Evolutionary conservation across 2,329 filamentous ascomycete species (phyloP), one percentile per base, ranked within the genome.

Genomic region (Exophiala alcalophila): DNA sequence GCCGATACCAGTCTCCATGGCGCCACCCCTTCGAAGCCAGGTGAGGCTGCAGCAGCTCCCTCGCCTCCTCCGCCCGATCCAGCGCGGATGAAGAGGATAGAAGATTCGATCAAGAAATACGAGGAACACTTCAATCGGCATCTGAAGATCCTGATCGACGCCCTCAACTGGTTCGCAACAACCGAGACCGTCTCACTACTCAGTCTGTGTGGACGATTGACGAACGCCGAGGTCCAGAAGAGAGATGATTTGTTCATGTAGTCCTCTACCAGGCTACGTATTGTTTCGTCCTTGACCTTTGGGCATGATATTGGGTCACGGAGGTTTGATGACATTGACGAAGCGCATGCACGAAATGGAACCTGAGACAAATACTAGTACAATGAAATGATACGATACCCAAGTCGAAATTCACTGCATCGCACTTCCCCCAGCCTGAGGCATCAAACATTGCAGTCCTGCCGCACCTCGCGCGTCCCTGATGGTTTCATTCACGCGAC

Each of bases 171-270:
- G 65, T 94, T 96, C 57, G 92, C 92, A 2, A 92, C 92, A 0
- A 97, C 92, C 0, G 92, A 98, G 70, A 97, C 92, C 26, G 91
- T 96, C 3, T 92, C 95, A 12, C 74, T 98, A 53, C 69, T 97
- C 50, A 91, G 90, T 53, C 71, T 98, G 11, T 94, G 88, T 61
- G 88, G 88, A 9, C 70, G 88, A 48, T 62, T 94, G 59, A 90
- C 47, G 25, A 51, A 55, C 33, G 55, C 55, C 3, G 55, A 57
- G 29, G 55, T 56, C 3, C 54, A 57, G 46, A 52, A 48, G 21
- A 31, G 54, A 9, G 54, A 57, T 44, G 52, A 53, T 20, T 32
- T 52, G 31, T 49, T 53, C 12, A 16, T 47, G 19, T 52, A 35
- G 48, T 16, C 3, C 25, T 14, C 10, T 15, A 12, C 15, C n/a